phyloP scores from a whole-genome alignment of 768 basidiomycete genomes.

The Mycena amicta region DNA sequence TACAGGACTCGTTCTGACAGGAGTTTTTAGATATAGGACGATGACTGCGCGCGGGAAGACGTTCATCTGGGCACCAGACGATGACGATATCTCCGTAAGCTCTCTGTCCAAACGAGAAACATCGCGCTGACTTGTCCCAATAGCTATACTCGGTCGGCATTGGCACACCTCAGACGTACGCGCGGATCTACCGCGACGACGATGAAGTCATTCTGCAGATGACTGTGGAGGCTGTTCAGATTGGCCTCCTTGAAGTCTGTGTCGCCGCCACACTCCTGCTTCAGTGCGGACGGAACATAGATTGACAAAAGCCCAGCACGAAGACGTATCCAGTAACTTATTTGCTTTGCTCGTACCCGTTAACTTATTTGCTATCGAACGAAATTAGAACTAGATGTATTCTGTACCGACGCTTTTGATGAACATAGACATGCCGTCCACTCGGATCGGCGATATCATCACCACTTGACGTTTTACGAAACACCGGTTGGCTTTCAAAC shows the following conservation, averaged over 20 bases:
- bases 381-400: too few relatives aligned
- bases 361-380: too few relatives aligned
- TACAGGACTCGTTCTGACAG: too few relatives aligned
- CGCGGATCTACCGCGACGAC: slow-evolving; percentile 35
- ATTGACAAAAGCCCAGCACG: slow-evolving; percentile 30
- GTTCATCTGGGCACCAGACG: slow-evolving; percentile 40
- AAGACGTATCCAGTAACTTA: not conserved
- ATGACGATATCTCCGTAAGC: slow-evolving; percentile 40
- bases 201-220: slow-evolving; percentile 41
- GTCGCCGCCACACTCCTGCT: slow-evolving; percentile 42
- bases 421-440: too few relatives aligned
- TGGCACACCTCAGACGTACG: slow-evolving; percentile 11
- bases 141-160: slow-evolving; percentile 37
- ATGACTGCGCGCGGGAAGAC: slow-evolving; percentile 38
- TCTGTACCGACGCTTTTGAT: too few relatives aligned
- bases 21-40: too few relatives aligned
- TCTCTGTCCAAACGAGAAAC: not conserved
- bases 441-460: too few relatives aligned
- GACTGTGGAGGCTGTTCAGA: slow-evolving; percentile 39
- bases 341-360: too few relatives aligned
- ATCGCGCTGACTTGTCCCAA: not conserved
- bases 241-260: slow-evolving; percentile 40
- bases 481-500: too few relatives aligned
- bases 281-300: slow-evolving; percentile 42
- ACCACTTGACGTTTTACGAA: too few relatives aligned